Percentiles rank a stretch among this genome's conserved stretches.
These are phyloP conservation scores for Linnemannia hyalina DNA, from an alignment of 192 early-diverging fungal species.

Conservation along the genomic window DNA sequence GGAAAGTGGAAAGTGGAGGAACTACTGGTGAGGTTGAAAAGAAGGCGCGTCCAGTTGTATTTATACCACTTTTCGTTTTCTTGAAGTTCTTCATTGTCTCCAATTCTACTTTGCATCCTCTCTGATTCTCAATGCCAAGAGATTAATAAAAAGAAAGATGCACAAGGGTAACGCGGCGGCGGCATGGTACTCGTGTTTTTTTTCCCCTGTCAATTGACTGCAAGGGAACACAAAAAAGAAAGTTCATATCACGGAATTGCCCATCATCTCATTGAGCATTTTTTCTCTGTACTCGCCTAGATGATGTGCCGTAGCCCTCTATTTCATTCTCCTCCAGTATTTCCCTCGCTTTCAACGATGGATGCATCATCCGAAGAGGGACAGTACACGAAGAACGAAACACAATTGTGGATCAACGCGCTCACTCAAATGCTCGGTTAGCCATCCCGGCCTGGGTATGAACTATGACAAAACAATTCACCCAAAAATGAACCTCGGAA, in stretches of 20 bases:
- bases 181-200: not conserved
- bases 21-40: not conserved
- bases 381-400: too few species aligned
- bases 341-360: too few species aligned
- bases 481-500: too few species aligned
- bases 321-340: too few species aligned
- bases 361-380: too few species aligned
- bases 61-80: not conserved
- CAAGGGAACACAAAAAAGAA: not conserved
- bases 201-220: too few species aligned
- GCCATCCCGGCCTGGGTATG: too few species aligned
- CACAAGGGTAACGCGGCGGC: not conserved
- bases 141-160: not conserved
- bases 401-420: too few species aligned
- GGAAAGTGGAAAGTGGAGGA: not conserved
- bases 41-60: not conserved
- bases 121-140: not conserved
- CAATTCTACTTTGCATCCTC: not conserved
- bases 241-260: not conserved
- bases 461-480: too few species aligned
- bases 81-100: not conserved
- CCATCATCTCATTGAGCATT: not conserved
- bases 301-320: not conserved
- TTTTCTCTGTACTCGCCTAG: not conserved
- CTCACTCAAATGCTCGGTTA: too few species aligned